A percentile compares a stretch with the other conserved stretches of the same genome.
These are phyloP conservation scores for Starmerella geochares DNA, from an alignment of 805 yeast genomes.

Conservation along the genomic window DNA sequence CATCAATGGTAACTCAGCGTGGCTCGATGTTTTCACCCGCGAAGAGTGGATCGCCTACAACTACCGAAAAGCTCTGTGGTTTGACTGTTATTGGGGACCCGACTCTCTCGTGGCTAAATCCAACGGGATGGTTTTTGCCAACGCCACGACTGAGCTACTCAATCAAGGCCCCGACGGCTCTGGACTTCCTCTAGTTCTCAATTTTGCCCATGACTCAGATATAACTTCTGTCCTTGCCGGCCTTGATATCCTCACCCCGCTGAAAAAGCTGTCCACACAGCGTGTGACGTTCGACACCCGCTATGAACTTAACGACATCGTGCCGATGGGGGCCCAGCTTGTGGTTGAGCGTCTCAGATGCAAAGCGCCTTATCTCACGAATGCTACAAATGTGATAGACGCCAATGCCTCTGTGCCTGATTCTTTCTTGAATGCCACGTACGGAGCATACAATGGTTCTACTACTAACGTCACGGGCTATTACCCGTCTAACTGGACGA, in stretches of 20 bases:
- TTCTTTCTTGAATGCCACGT: conserved; percentile 10
- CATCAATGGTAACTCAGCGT: conserved; percentile 39
- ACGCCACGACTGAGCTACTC: conserved; percentile 40
- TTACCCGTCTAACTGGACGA: conserved; percentile 12
- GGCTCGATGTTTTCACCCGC: conserved; percentile 38
- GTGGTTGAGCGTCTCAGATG: conserved; percentile 44
- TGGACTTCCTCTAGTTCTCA: conserved; percentile 34
- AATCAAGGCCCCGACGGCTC: conserved; percentile 33
- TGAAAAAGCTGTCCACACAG: conserved; percentile 36
- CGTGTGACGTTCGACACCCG: conserved; percentile 39
- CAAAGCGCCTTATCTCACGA: conserved; percentile 22
- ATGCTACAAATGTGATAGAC: conserved; percentile 11
- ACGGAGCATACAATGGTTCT: conserved; percentile 25
- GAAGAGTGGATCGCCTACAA: conserved; percentile 40
- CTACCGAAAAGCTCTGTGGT: conserved; percentile 36
- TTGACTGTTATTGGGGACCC: conserved; percentile 42
- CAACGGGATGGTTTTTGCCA: conserved; percentile 39
- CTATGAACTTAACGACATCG: conserved; percentile 40
- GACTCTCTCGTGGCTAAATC: conserved; percentile 37
- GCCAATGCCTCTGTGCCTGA: conserved; percentile 15
- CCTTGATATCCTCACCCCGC: conserved; percentile 39
- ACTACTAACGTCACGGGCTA: conserved; percentile 11
- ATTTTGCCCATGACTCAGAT: conserved; percentile 50
- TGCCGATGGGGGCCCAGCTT: conserved; percentile 51
- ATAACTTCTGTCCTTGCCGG: conserved; percentile 42